Evolutionary conservation across 2,329 filamentous ascomycete genomes (phyloP).

Genomic region (Blumeria hordei): DNA sequence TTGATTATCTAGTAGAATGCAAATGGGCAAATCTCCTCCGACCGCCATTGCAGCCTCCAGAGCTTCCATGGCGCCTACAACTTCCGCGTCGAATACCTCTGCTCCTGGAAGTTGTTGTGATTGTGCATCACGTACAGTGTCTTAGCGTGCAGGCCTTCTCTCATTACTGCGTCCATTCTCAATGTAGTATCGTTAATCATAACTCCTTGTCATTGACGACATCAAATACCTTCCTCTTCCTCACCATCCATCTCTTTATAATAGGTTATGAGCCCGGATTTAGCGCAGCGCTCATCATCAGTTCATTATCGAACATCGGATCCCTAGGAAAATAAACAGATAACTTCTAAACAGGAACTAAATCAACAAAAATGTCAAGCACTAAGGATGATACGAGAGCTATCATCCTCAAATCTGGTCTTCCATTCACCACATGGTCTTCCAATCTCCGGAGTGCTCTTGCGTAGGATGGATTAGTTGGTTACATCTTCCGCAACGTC

Average conservation of each 20-base stretch:
- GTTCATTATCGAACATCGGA: not conserved
- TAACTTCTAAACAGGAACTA: not conserved
- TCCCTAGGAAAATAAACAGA: too few relatives aligned
- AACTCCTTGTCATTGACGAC: too few relatives aligned
- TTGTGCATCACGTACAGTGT: too few relatives aligned
- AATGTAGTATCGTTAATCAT: too few relatives aligned
- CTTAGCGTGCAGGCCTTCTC: too few relatives aligned
- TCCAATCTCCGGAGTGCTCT: not conserved
- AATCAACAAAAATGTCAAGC: not conserved
- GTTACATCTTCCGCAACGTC: not conserved
- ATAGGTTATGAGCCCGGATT: not conserved
- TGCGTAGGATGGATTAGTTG: not conserved
- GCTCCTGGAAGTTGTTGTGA: too few relatives aligned
- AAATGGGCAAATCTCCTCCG: too few relatives aligned
- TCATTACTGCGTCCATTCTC: too few relatives aligned
- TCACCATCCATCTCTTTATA: not conserved
- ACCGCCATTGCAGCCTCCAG: too few relatives aligned
- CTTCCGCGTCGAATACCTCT: too few relatives aligned
- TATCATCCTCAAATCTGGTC: not conserved
- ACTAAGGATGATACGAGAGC: not conserved
- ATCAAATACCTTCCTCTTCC: not conserved
- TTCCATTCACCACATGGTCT: not conserved
- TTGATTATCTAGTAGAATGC: too few relatives aligned
- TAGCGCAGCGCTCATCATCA: not conserved
- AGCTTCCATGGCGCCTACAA: too few relatives aligned